These are phyloP conservation scores for Ophiorrhiza pumila DNA, from an alignment of 257 asterid genomes.

Conservation along the genomic window DNA sequence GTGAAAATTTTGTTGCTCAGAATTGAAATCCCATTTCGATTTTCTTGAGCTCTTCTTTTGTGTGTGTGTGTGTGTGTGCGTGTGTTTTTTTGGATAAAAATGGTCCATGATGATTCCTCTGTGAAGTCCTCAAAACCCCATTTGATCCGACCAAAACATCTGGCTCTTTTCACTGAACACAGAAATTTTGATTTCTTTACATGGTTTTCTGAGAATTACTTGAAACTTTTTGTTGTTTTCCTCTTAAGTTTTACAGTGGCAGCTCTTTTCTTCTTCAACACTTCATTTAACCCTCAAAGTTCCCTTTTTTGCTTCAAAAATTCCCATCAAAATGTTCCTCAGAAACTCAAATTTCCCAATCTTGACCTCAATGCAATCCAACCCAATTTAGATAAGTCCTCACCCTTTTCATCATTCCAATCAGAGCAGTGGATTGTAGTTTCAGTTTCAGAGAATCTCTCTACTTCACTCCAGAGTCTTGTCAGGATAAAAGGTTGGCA, in stretches of 20 bases:
- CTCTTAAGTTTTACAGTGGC: constrained; percentile 61
- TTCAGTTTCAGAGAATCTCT: constrained; percentile 72
- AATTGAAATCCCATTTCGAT: not conserved
- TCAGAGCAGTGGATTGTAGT: constrained; percentile 84
- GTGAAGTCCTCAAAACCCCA: constrained; percentile 42
- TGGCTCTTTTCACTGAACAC: constrained; percentile 22
- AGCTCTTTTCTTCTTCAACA: constrained; percentile 59
- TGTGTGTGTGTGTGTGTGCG: too few species aligned
- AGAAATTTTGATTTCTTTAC: constrained; percentile 64
- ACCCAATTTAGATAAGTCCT: constrained; percentile 51
- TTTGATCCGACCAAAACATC: constrained; percentile 16
- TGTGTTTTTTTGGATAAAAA: constrained; percentile 27
- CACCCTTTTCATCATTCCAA: constrained; percentile 60
- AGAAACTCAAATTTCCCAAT: constrained; percentile 54
- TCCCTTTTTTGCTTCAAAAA: constrained; percentile 60
- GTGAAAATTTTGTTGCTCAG: not conserved
- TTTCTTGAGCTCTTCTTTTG: not conserved
- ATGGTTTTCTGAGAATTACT: constrained; percentile 68
- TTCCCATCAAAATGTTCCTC: constrained; percentile 54
- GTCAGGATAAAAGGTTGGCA: constrained; percentile 76
- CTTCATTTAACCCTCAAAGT: constrained; percentile 28
- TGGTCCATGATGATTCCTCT: constrained; percentile 65
- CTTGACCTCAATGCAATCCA: constrained; percentile 53
- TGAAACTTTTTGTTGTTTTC: constrained; percentile 45
- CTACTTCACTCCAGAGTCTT: constrained; percentile 45